Percentiles rank a stretch among this genome's conserved stretches.
Evolutionary conservation across 129 eudicot species (phyloP).

Genomic region (Pulicaria dysenterica): DNA sequence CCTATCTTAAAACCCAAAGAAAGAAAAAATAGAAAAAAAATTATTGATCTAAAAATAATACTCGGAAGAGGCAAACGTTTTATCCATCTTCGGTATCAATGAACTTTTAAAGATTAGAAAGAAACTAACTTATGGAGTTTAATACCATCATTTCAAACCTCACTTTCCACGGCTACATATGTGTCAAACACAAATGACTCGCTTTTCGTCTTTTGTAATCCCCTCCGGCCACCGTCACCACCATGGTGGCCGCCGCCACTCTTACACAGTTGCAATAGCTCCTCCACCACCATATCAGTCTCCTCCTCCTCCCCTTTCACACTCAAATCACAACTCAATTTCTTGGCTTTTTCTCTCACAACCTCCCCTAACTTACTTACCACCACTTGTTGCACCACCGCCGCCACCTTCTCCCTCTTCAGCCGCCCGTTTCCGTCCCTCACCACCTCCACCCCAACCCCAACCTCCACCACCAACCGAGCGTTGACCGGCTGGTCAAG

Average conservation of each 20-base stretch:
- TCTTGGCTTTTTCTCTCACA: slow-evolving; percentile 23
- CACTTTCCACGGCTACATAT: background rate
- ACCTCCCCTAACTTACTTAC: slow-evolving; percentile 15
- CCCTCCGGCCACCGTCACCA: background rate
- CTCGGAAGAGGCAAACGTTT: background rate
- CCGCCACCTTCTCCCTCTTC: slow-evolving; percentile 16
- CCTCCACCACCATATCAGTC: slow-evolving; percentile 20
- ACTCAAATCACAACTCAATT: slow-evolving; percentile 22
- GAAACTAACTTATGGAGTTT: too few relatives aligned
- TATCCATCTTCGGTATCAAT: slow-evolving; percentile 3
- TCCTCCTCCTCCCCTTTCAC: slow-evolving; percentile 29
- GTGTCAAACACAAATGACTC: slow-evolving; percentile 4
- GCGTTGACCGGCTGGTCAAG: slow-evolving; percentile 38
- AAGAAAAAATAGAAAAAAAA: too few relatives aligned
- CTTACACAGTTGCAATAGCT: background rate
- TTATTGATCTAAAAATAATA: background rate
- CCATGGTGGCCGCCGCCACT: background rate
- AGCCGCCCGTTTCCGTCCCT: slow-evolving; percentile 24
- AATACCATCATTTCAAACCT: background rate
- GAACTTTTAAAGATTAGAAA: background rate
- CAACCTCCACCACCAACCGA: slow-evolving; percentile 33
- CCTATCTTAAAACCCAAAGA: too few relatives aligned
- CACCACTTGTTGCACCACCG: slow-evolving; percentile 29
- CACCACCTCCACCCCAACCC: slow-evolving; percentile 29
- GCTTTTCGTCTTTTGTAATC: slow-evolving; percentile 7